phyloP scores from a whole-genome alignment of 2,329 filamentous ascomycete species.

The Calonectria montana region DNA sequence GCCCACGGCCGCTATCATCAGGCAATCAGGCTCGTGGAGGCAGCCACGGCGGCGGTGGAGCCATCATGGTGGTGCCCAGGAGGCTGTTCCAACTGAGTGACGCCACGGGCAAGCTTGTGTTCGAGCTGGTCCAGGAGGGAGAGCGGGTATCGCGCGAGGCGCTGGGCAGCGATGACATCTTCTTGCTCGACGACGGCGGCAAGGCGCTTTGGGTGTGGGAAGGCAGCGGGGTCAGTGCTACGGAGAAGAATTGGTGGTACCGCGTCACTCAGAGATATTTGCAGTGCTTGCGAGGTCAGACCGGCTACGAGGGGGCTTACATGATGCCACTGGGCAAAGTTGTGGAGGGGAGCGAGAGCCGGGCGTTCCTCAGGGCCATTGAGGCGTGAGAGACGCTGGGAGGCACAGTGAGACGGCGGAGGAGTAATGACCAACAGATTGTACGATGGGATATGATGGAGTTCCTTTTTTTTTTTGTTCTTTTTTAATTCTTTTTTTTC shows the following conservation, averaged over 20 bases:
- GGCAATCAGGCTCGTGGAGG: slow-evolving; percentile 27
- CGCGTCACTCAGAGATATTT: slow-evolving; percentile 68
- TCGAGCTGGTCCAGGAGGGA: slow-evolving; percentile 69
- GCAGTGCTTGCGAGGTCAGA: slow-evolving; percentile 50
- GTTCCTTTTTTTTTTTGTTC: no score
- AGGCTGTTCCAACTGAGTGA: slow-evolving; percentile 74
- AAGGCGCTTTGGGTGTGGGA: slow-evolving; percentile 75
- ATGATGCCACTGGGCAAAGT: slow-evolving; percentile 68
- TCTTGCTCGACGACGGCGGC: slow-evolving; percentile 69
- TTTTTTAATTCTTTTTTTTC: not conserved
- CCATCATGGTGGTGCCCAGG: slow-evolving; percentile 32
- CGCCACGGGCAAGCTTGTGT: slow-evolving; percentile 66
- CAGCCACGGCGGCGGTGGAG: slow-evolving; percentile 25
- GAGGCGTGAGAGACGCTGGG: slow-evolving; percentile 30
- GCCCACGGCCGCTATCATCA: slow-evolving; percentile 54
- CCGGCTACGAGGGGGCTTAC: slow-evolving; percentile 49
- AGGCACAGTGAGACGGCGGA: not conserved
- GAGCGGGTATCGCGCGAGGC: slow-evolving; percentile 57
- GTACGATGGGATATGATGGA: not conserved
- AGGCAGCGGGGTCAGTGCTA: slow-evolving; percentile 66
- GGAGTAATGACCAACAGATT: not conserved
- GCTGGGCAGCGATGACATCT: slow-evolving; percentile 70
- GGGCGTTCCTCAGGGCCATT: slow-evolving; percentile 62
- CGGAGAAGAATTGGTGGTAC: slow-evolving; percentile 71
- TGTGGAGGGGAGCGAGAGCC: slow-evolving; percentile 65